phyloP scores from a whole-genome alignment of 2,329 filamentous ascomycete species.

The Emericellopsis cladophorae region DNA sequence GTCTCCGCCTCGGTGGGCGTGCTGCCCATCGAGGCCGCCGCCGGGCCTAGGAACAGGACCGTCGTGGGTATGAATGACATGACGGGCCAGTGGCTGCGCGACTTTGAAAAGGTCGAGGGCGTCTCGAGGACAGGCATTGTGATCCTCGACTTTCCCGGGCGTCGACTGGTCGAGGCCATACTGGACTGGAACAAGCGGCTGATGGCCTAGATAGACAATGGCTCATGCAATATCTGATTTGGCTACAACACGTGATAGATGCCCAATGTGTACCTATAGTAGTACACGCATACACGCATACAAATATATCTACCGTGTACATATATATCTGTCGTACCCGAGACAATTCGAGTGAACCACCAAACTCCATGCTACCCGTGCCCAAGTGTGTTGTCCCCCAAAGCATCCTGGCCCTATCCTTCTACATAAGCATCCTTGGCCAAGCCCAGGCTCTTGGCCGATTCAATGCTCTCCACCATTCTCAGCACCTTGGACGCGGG shows the following conservation, averaged over 20 bases:
- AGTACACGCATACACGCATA: background rate
- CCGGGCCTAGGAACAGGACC: slow-evolving; percentile 27
- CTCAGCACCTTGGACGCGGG: slow-evolving; percentile 24
- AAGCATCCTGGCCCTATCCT: background rate
- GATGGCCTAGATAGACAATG: background rate
- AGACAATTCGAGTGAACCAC: background rate
- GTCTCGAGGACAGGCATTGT: slow-evolving; percentile 27
- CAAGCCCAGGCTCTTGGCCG: too few relatives aligned
- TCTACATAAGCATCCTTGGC: too few relatives aligned
- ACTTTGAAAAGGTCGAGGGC: slow-evolving; percentile 11
- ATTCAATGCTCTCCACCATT: slow-evolving; percentile 44
- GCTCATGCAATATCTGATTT: too few relatives aligned
- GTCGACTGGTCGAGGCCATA: slow-evolving; percentile 25
- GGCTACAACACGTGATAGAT: background rate
- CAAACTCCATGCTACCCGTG: slow-evolving; percentile 1
- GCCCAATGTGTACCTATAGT: background rate
- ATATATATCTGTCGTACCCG: background rate
- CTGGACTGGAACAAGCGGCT: slow-evolving; percentile 22
- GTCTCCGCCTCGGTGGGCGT: slow-evolving; percentile 34
- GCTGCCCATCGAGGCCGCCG: slow-evolving; percentile 34
- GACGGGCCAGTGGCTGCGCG: slow-evolving; percentile 29
- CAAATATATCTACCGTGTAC: background rate
- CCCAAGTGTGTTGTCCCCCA: background rate
- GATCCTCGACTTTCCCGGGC: slow-evolving; percentile 35
- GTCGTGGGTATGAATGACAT: slow-evolving; percentile 36